Percentiles rank a stretch among this genome's conserved stretches.
Evolutionary conservation across 78 protist genomes (phyloP).

Genomic region (Isochrysis galbana): DNA sequence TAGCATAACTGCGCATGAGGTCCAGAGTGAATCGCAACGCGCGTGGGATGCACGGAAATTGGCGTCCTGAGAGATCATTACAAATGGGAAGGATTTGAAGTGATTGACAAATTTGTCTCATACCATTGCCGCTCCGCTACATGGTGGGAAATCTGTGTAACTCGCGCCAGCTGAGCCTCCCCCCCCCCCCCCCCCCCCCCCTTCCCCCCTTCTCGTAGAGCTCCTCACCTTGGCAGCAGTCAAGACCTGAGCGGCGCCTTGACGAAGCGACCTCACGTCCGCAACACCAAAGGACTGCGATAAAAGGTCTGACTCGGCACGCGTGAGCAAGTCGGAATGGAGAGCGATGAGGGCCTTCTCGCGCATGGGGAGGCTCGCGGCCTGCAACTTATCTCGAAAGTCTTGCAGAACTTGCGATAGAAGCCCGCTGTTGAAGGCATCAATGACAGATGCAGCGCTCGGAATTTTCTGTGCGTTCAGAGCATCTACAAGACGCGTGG

Average conservation of each 20-base stretch:
- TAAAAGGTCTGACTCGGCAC: not conserved
- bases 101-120: too few species aligned
- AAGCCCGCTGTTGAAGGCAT: not conserved
- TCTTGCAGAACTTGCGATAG: too few species aligned
- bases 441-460: not conserved
- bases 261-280: not conserved
- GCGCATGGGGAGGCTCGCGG: not conserved
- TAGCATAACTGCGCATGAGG: too few species aligned
- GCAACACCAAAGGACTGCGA: not conserved
- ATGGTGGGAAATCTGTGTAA: too few species aligned
- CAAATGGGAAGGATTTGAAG: too few species aligned
- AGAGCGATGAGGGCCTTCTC: not conserved
- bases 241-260: too few species aligned
- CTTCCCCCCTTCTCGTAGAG: not conserved
- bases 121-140: too few species aligned
- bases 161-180: too few species aligned
- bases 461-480: conserved; percentile 10
- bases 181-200: not conserved
- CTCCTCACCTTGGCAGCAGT: too few species aligned
- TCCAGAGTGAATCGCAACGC: not conserved
- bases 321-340: not conserved
- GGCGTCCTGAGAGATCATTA: too few species aligned
- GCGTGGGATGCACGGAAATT: not conserved
- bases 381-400: not conserved
- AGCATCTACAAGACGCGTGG: not conserved